Evolutionary conservation across 306 rosid genomes (phyloP), one percentile per base, ranked within the genome.

Genomic region (Glycyrrhiza uralensis): DNA sequence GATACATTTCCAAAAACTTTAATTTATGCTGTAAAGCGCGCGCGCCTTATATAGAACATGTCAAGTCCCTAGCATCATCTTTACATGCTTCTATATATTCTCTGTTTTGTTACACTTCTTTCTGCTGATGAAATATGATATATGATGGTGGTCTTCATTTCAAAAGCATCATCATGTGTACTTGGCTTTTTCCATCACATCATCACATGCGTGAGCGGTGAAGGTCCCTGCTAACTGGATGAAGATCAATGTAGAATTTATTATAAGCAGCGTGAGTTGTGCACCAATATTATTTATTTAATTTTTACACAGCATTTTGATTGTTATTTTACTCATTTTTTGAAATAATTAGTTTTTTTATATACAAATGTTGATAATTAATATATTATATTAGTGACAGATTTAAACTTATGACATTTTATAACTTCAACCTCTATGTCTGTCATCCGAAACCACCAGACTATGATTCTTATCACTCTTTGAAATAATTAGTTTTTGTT

Each of bases 61-160:
- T 28, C 36, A 52, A 38, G 79, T 52, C 58, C 49, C 19, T 42
- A n/a, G n/a, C n/a, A n/a, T 51, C 13, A 9, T 19, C 30, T 47
- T 54, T 55, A 66, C 74, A 52, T 33, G 7, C 9, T 4, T 8
- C 49, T 71, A 2, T 41, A n/a, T 52, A 1, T 55, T 65, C 36
- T 38, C 75, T 38, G 18, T 2, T 39, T 54, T 69, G 33, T 22
- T 52, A 30, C 2, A 32, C 35, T 50, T 69, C 47, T 50, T 22
- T 69, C 12, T 33, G 35, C 4, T 24, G 0, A 60, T 33, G n/a
- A 33, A 46, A 30, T 59, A 39, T 13, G 58, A 29, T 38, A 19
- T 7, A 51, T 74, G 63, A 49, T 60, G 78, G 22, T 61, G 49
- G n/a, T 60, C 14, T n/a, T 45, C 39, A 72, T 10, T n/a, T 45